Conservation (phyloP, 805 yeast genomes). For the Candida ficus region DNA sequence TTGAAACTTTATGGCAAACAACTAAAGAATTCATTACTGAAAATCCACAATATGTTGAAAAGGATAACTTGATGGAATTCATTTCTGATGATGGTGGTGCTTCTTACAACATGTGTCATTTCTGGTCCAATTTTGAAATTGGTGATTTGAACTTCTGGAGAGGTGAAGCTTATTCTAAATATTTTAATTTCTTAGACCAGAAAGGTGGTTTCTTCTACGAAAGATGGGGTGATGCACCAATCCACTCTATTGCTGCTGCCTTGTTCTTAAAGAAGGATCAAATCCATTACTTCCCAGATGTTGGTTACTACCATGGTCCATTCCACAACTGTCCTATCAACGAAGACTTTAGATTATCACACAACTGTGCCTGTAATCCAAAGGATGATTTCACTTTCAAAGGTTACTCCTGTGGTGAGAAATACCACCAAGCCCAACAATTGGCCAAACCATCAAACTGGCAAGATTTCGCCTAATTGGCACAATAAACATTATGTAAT, state of each 20-base stretch:
- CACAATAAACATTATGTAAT: neutral
- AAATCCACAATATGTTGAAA: constrained; percentile 36
- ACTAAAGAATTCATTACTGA: constrained; percentile 41
- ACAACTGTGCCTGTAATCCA: constrained; percentile 74
- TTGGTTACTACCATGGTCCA: constrained; percentile 77
- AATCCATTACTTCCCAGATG: constrained; percentile 67
- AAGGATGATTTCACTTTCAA: constrained; percentile 72
- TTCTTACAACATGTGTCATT: constrained; percentile 71
- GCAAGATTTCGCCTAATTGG: constrained; percentile 42
- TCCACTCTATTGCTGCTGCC: constrained; percentile 73
- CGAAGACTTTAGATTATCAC: constrained; percentile 48
- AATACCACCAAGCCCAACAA: constrained; percentile 51
- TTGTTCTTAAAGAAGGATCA: constrained; percentile 52
- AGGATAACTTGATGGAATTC: constrained; percentile 57
- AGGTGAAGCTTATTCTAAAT: constrained; percentile 50
- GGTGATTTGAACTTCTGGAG: constrained; percentile 72
- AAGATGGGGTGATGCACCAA: constrained; percentile 94
- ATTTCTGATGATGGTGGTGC: constrained; percentile 62
- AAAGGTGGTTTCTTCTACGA: constrained; percentile 81
- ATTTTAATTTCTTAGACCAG: constrained; percentile 58
- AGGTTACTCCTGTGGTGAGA: constrained; percentile 68
- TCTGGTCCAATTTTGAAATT: constrained; percentile 78
- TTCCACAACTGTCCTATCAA: constrained; percentile 77
- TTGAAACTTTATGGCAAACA: constrained; percentile 61
- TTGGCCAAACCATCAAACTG: constrained; percentile 63